Percentiles rank a stretch among this genome's conserved stretches.
phyloP scores from a whole-genome alignment of 108 stramenopile genomes.

The Nannochloropsis salina region DNA sequence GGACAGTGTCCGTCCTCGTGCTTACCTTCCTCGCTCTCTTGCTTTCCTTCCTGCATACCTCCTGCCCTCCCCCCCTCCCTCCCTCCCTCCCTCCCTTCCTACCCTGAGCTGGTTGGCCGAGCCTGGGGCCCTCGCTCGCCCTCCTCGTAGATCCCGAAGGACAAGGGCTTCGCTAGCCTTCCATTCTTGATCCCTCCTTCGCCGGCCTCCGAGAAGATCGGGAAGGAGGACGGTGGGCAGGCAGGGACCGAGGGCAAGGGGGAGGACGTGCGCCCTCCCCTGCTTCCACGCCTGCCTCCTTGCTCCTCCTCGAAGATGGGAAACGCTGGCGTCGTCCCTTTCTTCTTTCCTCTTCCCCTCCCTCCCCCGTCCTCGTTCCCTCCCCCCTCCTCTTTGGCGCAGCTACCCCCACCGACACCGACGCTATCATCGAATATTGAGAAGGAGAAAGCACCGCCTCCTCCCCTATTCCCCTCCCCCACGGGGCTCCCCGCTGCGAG shows the following conservation, averaged over 20 bases:
- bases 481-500: not conserved
- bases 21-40: not conserved
- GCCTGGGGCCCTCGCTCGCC: not conserved
- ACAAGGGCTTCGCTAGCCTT: not conserved
- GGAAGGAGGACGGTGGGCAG: not conserved
- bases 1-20: no score
- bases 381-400: not conserved
- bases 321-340: not conserved
- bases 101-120: not conserved
- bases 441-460: not conserved
- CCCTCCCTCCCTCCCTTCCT: conserved; percentile 10
- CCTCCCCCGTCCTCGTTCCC: not conserved
- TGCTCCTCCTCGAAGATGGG: conserved; percentile 2
- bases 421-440: not conserved
- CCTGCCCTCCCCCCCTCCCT: not conserved
- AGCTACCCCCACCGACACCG: not conserved
- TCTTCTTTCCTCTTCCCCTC: not conserved
- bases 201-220: not conserved
- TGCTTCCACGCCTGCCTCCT: not conserved
- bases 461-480: not conserved
- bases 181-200: not conserved
- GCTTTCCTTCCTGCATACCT: not conserved
- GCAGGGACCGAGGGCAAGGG: not conserved
- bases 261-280: not conserved
- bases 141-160: not conserved